Evolutionary conservation across 768 basidiomycete species (phyloP), one percentile per base, ranked within the genome.

Genomic region (Cystobasidium tubakii): DNA sequence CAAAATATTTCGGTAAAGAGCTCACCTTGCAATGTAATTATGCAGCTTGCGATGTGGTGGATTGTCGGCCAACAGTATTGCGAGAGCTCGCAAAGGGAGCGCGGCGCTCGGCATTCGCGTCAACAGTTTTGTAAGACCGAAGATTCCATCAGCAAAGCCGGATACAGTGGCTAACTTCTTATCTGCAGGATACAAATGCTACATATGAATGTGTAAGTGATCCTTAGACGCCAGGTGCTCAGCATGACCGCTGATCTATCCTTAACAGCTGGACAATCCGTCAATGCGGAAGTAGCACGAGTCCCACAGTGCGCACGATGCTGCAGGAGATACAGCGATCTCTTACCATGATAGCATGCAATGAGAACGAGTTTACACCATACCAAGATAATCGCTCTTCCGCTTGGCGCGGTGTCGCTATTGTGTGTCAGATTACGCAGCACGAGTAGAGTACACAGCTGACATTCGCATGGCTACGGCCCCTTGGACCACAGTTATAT

Each of bases 221-320:
- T 12, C 12, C 27, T 17, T 29, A 4, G 4, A 21, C 15, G 7
- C 6, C 15, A 15, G 15, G 7, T 39, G 39, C 39, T 39, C 39
- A 39, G 39, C 6, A 39, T 39, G 39, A 15, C 39, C 39, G 39
- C 39, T 39, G 15, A 39, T 39, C 15, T 39, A 6, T 6, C 7
- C 46, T 50, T 34, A 7, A 60, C 57, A 60, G 57, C 6, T 60
- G 57, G 57, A 60, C 57, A 6, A 34, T 60, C 57, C 57, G 57
- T 29, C 57, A 60, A 34, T 60, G 57, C 57, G 57, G 57, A 12
- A 60, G 33, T 29, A 60, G 57, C 57, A 29, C 25, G 12, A 60
- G 57, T 34, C 57, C 57, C 4, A 29, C 33, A 12, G 33, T 34
- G 17, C 57, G 57, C 4, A 60, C 27, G 15, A 60, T 60, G 57